A percentile compares a stretch with the other conserved stretches of the same genome.
Conservation (phyloP, 2,329 filamentous ascomycete species). For the Penicillium thymicola region DNA sequence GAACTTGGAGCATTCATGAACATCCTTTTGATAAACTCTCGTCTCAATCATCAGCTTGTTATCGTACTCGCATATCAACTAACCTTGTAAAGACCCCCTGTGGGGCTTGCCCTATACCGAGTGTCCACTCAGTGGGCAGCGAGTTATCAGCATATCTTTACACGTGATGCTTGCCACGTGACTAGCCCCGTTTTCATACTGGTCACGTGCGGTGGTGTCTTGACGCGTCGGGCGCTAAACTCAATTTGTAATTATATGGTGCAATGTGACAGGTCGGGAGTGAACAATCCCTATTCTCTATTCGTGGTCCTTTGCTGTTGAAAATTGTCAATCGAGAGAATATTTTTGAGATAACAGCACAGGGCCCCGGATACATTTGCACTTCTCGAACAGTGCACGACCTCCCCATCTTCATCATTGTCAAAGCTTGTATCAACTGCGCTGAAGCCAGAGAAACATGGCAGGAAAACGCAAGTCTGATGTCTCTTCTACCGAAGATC, state of each 20-base stretch:
- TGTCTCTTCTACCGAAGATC: background rate
- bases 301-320: background rate
- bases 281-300: background rate
- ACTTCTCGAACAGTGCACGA: background rate
- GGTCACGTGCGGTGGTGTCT: too few species aligned
- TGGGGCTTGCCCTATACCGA: background rate
- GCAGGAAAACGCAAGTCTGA: slow-evolving; percentile 1
- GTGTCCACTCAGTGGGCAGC: background rate
- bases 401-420: background rate
- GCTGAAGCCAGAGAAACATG: background rate
- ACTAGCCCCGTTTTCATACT: background rate
- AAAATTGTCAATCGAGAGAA: background rate
- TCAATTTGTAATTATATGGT: background rate
- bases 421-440: background rate
- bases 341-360: too few species aligned
- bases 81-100: background rate
- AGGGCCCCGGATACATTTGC: background rate
- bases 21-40: background rate
- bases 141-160: background rate
- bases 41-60: background rate
- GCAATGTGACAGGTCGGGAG: background rate
- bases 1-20: background rate
- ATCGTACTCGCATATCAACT: background rate
- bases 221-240: too few species aligned
- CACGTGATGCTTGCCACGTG: background rate